Evolutionary conservation across 75 land plant genomes (phyloP).

Genomic region (Pinus taeda): DNA sequence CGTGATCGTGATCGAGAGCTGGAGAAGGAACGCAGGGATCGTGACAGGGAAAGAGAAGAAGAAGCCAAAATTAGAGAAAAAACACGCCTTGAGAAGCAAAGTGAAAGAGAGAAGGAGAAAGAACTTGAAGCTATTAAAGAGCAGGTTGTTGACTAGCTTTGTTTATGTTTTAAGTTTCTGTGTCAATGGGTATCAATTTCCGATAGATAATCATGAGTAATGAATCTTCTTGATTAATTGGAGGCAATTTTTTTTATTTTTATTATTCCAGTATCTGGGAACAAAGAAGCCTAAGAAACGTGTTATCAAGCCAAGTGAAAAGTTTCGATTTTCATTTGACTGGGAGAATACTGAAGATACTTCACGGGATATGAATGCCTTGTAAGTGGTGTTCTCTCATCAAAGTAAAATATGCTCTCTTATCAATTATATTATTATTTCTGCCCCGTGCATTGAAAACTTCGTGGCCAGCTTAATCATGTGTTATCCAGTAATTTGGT

Average conservation of each 20-base stretch:
- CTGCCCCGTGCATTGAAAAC: neutral
- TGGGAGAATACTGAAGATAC: conserved; percentile 99
- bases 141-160: conserved; percentile 32
- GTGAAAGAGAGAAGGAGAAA: conserved; percentile 75
- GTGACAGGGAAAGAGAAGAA: conserved; percentile 64
- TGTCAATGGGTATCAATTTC: neutral
- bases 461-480: too few species aligned
- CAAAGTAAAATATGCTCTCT: neutral
- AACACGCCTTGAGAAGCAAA: conserved; percentile 69
- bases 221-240: neutral
- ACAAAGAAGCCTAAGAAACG: conserved; percentile 96
- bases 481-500: too few species aligned
- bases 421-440: neutral
- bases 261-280: conserved; percentile 66
- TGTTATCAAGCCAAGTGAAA: conserved; percentile 98
- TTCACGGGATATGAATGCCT: conserved; percentile 91
- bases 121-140: conserved; percentile 95
- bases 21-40: conserved; percentile 43
- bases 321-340: conserved; percentile 96
- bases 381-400: conserved; percentile 24
- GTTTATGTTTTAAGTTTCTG: neutral
- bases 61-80: conserved; percentile 61
- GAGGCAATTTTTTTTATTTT: neutral
- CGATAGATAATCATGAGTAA: neutral
- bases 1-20: conserved; percentile 63